A percentile compares a stretch with the other conserved stretches of the same genome.
Conservation (phyloP, 257 asterid species). For the Scutellaria barbata region DNA sequence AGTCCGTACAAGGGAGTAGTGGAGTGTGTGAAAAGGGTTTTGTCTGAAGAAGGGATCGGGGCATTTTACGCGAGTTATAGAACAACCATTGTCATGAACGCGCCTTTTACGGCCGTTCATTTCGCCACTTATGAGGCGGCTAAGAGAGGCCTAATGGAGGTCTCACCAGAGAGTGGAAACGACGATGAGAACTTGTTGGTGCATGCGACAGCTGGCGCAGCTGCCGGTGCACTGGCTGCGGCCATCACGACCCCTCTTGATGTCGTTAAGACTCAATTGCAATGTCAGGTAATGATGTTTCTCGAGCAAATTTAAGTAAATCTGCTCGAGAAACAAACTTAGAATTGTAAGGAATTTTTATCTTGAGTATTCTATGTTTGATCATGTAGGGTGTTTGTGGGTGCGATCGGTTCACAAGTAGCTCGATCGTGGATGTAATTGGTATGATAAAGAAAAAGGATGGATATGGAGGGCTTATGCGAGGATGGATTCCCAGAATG, state of each 20-base stretch:
- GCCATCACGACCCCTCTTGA: constrained; percentile 69
- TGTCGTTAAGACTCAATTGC: constrained; percentile 72
- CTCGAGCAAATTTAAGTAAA: too few species aligned
- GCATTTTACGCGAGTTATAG: constrained; percentile 65
- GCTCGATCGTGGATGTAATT: constrained; percentile 54
- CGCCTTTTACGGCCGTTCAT: constrained; percentile 68
- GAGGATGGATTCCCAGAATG: constrained; percentile 76
- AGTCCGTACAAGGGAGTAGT: constrained; percentile 68
- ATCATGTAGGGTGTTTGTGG: constrained; percentile 69
- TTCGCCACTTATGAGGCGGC: constrained; percentile 71
- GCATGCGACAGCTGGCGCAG: constrained; percentile 72
- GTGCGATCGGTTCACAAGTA: constrained; percentile 54
- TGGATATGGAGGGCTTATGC: constrained; percentile 60
- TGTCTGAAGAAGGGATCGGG: constrained; percentile 58
- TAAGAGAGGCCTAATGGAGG: constrained; percentile 48
- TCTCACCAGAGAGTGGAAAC: constrained; percentile 29
- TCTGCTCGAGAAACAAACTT: too few species aligned
- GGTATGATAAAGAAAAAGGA: constrained; percentile 49
- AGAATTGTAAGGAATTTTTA: too few species aligned
- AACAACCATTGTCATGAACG: constrained; percentile 73
- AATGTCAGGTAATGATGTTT: constrained; percentile 59
- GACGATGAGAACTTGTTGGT: constrained; percentile 53
- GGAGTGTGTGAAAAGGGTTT: constrained; percentile 59
- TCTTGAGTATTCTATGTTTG: neutral
- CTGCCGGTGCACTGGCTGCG: constrained; percentile 68